These are phyloP conservation scores for Polymyxa betae DNA, from an alignment of 208 protist genomes.

Conservation along the genomic window DNA sequence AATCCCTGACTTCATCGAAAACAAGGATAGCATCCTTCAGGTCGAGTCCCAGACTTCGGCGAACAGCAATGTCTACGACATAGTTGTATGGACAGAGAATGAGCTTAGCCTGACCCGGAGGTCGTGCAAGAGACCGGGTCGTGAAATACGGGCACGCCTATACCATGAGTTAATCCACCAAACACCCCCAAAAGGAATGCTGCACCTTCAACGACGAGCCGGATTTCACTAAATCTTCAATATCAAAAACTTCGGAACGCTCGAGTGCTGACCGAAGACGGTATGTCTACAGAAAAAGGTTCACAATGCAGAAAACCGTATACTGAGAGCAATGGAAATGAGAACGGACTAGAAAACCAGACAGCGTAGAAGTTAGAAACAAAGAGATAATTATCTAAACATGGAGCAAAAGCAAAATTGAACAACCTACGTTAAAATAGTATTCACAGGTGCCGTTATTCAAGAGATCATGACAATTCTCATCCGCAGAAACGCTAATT, in stretches of 20 bases:
- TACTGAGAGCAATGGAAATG: too few species aligned
- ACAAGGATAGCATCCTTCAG: constrained; percentile 30
- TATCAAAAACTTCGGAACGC: neutral
- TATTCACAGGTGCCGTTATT: constrained; percentile 1
- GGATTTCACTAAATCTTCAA: constrained; percentile 16
- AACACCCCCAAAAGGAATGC: neutral
- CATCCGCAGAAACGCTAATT: constrained; percentile 19
- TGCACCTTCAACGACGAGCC: neutral
- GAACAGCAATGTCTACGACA: constrained; percentile 7
- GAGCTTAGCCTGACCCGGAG: neutral
- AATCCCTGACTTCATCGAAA: constrained; percentile 35
- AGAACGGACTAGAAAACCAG: too few species aligned
- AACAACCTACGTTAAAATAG: neutral
- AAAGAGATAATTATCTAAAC: too few species aligned
- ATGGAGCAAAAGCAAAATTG: too few species aligned
- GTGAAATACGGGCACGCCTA: constrained; percentile 39
- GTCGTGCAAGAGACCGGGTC: neutral
- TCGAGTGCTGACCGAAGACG: constrained; percentile 15
- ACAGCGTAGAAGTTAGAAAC: too few species aligned
- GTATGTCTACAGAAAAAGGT: neutral
- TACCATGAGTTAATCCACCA: neutral
- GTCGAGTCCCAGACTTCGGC: constrained; percentile 16
- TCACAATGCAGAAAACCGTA: neutral
- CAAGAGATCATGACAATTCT: constrained; percentile 6
- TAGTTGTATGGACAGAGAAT: constrained; percentile 44